Conservation (phyloP, 2,329 filamentous ascomycete species). For the Fusarium sterilihyphosum region DNA sequence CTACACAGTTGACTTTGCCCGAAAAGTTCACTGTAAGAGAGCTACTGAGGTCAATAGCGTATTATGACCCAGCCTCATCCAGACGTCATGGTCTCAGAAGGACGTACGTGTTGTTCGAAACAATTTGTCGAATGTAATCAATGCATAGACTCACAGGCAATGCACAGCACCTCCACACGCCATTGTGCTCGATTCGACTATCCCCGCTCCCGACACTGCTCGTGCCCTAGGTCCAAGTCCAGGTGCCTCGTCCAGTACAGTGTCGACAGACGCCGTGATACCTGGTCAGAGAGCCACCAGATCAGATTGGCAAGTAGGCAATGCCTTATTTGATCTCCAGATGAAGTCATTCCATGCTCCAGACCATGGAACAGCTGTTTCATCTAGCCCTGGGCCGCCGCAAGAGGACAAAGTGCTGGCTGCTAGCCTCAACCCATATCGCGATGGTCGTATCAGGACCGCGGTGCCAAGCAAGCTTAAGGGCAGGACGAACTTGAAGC, state of each 20-base stretch:
- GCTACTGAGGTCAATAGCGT: slow-evolving; percentile 23
- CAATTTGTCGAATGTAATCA: not conserved
- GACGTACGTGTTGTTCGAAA: slow-evolving; percentile 39
- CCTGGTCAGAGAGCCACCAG: not conserved
- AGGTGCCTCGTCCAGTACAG: slow-evolving; percentile 10
- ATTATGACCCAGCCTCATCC: slow-evolving; percentile 30
- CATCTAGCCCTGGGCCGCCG: not conserved
- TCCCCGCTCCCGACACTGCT: not conserved
- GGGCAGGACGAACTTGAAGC: slow-evolving; percentile 64
- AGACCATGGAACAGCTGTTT: not conserved
- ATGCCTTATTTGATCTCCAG: slow-evolving; percentile 14
- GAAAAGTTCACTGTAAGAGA: slow-evolving; percentile 5
- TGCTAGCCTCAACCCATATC: slow-evolving; percentile 34
- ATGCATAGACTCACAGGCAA: slow-evolving; percentile 23
- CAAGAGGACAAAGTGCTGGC: not conserved
- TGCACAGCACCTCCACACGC: slow-evolving; percentile 21
- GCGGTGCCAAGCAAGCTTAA: slow-evolving; percentile 71
- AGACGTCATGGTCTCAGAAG: slow-evolving; percentile 43
- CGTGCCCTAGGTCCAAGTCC: not conserved
- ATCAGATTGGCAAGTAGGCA: slow-evolving; percentile 9
- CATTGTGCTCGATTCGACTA: slow-evolving; percentile 7
- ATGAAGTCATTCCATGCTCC: slow-evolving; percentile 6
- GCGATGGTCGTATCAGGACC: slow-evolving; percentile 56
- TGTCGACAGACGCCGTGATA: not conserved
- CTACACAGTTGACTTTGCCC: not conserved